Conservation (phyloP, 2,329 filamentous ascomycete species). For the Penicillium brasilianum region DNA sequence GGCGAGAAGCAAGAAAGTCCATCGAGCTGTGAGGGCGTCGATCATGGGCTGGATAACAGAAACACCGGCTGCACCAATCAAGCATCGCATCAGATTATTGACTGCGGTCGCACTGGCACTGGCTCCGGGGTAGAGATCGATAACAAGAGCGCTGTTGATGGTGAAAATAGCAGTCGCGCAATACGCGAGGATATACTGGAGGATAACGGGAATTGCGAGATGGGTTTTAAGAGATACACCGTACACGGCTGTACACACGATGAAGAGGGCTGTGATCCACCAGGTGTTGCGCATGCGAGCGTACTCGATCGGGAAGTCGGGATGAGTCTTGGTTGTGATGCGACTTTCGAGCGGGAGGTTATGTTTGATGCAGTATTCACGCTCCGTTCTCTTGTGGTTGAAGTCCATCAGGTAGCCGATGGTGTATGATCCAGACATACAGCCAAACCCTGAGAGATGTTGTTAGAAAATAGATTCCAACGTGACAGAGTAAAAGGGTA, state of each 20-base stretch:
- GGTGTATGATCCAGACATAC: conserved; percentile 48
- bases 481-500: not conserved
- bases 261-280: conserved; percentile 47
- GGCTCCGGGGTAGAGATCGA: conserved; percentile 43
- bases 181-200: conserved; percentile 47
- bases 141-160: conserved; percentile 43
- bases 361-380: conserved; percentile 39
- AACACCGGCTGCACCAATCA: conserved; percentile 43
- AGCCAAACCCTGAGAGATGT: conserved; percentile 38
- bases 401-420: conserved; percentile 52
- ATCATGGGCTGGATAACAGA: conserved; percentile 41
- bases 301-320: conserved; percentile 51
- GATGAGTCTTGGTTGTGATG: conserved; percentile 37
- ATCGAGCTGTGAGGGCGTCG: conserved; percentile 37
- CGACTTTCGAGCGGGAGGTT: conserved; percentile 36
- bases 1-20: conserved; percentile 35
- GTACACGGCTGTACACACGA: conserved; percentile 43
- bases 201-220: conserved; percentile 43
- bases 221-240: conserved; percentile 33
- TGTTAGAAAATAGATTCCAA: conserved; percentile 3
- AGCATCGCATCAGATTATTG: conserved; percentile 45
- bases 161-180: conserved; percentile 42
- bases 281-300: conserved; percentile 47
- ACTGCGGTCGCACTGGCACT: conserved; percentile 45
- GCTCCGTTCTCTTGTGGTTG: conserved; percentile 43